These are phyloP conservation scores for Corymbia calophylla DNA, from an alignment of 441 rosid genomes.

Conservation along the genomic window DNA sequence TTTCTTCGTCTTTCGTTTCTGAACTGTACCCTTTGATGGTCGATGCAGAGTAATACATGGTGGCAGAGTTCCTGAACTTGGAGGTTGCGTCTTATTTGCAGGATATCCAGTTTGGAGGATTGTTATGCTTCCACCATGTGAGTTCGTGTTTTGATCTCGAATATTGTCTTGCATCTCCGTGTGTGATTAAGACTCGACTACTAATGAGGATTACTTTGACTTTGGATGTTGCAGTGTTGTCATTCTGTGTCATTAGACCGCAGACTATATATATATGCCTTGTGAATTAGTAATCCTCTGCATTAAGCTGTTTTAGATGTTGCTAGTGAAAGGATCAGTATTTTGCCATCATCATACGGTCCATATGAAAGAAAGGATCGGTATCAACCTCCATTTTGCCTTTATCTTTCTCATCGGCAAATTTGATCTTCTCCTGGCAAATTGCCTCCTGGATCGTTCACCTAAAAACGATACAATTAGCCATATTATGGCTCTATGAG, in stretches of 20 bases:
- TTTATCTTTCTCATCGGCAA: background rate
- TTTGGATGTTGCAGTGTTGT: background rate
- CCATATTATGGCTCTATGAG: background rate
- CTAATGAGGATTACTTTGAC: background rate
- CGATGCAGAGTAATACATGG: background rate
- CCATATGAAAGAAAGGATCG: background rate
- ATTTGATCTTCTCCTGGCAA: background rate
- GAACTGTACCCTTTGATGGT: background rate
- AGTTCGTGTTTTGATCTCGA: background rate
- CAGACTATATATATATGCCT: background rate
- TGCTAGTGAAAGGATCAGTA: background rate
- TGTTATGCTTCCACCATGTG: background rate
- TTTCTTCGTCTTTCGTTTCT: background rate
- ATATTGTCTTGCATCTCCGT: background rate
- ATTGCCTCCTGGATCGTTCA: background rate
- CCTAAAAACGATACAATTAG: background rate
- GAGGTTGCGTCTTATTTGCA: background rate
- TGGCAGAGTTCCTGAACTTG: background rate
- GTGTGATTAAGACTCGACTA: background rate
- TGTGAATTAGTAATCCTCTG: background rate
- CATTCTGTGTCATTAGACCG: background rate
- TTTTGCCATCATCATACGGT: background rate
- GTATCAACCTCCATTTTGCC: background rate
- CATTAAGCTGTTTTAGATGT: background rate
- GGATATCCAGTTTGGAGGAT: background rate